These are phyloP conservation scores for Eucalyptus microcorys DNA, from an alignment of 345 rosid species.

Conservation along the genomic window DNA sequence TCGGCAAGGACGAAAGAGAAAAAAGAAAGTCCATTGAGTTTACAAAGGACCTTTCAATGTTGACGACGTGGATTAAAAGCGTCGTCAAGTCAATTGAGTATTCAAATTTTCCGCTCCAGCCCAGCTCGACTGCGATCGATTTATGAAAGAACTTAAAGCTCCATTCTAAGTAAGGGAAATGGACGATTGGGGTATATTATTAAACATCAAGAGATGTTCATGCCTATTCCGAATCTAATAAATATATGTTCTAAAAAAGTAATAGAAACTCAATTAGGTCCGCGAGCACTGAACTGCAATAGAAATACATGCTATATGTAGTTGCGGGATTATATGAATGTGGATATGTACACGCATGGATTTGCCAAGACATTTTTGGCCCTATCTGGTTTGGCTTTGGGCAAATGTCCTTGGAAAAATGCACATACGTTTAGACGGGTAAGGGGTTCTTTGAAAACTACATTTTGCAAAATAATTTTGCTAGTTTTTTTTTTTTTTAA, in stretches of 20 bases:
- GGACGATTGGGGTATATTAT: neutral
- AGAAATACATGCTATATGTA: neutral
- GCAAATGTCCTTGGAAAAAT: no score
- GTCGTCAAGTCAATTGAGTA: neutral
- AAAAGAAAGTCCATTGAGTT: neutral
- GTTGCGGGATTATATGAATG: neutral
- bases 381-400: accelerated
- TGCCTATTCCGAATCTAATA: neutral
- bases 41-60: neutral
- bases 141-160: neutral
- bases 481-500: no score
- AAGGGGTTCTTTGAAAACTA: no score
- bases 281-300: accelerated
- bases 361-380: neutral
- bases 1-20: neutral
- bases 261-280: neutral
- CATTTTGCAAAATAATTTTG: no score
- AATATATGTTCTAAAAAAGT: neutral
- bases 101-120: neutral
- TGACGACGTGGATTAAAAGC: neutral
- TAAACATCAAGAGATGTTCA: neutral
- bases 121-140: no score
- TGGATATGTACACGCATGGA: neutral
- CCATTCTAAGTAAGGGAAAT: no score
- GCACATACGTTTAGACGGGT: accelerated